Evolutionary conservation across 192 early-diverging fungal genomes (phyloP).

Genomic region (Rhizophagus sp.): DNA sequence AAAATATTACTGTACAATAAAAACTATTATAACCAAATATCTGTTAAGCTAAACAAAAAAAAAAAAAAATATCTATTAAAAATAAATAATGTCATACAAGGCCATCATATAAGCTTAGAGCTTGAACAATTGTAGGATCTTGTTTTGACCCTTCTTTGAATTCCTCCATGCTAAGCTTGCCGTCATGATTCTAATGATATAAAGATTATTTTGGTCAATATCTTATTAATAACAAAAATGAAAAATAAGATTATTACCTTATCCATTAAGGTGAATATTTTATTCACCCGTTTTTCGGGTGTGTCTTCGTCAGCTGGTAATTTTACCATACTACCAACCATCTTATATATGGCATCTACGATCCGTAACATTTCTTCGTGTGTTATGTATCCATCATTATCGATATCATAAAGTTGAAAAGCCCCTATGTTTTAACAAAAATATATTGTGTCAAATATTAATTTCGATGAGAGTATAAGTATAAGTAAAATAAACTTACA

Average conservation of each 20-base stretch:
- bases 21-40: too few species aligned
- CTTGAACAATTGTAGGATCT: slow-evolving; percentile 86
- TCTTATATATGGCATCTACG: slow-evolving; percentile 93
- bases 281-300: slow-evolving; percentile 85
- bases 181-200: slow-evolving; percentile 69
- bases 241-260: slow-evolving; percentile 39
- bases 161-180: slow-evolving; percentile 77
- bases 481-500: slow-evolving; percentile 51
- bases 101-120: slow-evolving; percentile 85
- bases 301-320: slow-evolving; percentile 90
- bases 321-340: slow-evolving; percentile 91
- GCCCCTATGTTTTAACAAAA: slow-evolving; percentile 52
- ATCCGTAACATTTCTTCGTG: slow-evolving; percentile 88
- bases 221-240: slow-evolving; percentile 6
- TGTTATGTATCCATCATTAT: slow-evolving; percentile 85
- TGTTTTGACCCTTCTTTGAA: slow-evolving; percentile 86
- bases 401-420: slow-evolving; percentile 90
- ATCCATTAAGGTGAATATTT: slow-evolving; percentile 91
- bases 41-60: too few species aligned
- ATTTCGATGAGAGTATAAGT: background rate
- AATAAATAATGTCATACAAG: slow-evolving; percentile 54
- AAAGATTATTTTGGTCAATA: background rate
- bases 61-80: background rate
- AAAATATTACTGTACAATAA: too few species aligned
- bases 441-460: background rate